Base-by-base conservation (phyloP, 148 eudicot species). In the Rhododendron ferrugineum region DNA sequence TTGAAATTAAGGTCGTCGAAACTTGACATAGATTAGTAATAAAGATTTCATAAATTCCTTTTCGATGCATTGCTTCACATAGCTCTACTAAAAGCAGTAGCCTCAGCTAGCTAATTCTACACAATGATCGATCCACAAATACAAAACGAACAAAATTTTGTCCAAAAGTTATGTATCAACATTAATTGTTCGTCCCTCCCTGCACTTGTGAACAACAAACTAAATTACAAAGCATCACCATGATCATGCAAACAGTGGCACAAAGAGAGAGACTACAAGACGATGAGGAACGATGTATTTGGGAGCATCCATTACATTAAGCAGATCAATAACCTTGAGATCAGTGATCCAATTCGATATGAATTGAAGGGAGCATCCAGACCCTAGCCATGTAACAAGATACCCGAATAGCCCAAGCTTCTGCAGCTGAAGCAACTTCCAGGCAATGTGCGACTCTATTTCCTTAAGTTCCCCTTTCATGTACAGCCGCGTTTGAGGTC, bases 281-380 rank as follows among this genome's bases (percentile, higher is more conserved):
- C 34, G n/a, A 32, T 26, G 23, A 80, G 30, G 30, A 32, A 80
- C 14, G 18, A 79, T 85, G 84, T 85, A 85, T 81, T 85, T 85
- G 5, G 80, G 84, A 64, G 37, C 37, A 36, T 36, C 37, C 37
- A 36, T 36, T 36, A n/a, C 34, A 32, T 32, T 32, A 32, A 32
- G 34, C 34, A 32, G 34, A 32, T 32, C 34, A 32, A 32, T 32
- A 1, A 32, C 34, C 34, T 32, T 32, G 34, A 32, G 34, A 32
- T 1, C 34, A 32, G 1, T 1, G 34, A 32, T 32, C 34, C 34
- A 2, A 32, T 32, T 32, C 34, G 34, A 32, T 32, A 32, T 32
- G 34, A 32, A 32, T 32, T 32, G 34, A 32, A 32, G 34, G 34
- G 34, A 32, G 34, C 34, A 32, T 32, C 34, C 34, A 32, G 34